Base-by-base conservation (phyloP, 129 eudicot species). In the Lactuca sativa region DNA sequence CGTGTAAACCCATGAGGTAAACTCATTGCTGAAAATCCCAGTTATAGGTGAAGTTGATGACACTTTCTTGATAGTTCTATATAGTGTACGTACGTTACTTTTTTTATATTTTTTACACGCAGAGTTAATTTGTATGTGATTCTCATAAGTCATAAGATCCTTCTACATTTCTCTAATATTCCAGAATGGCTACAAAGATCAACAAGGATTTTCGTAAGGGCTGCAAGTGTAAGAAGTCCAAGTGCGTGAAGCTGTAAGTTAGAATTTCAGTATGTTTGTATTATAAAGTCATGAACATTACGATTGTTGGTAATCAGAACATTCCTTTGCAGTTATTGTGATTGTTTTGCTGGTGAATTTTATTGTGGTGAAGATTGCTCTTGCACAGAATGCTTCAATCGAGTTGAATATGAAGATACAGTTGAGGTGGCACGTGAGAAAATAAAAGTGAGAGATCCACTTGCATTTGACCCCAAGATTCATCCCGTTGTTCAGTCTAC, bases 321-420 rank as follows among this genome's bases (percentile, higher is more conserved):
- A 71, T 59, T 12, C 48, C 11, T 14, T 71, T 80, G 82, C 85
- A 89, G 95, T 66, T 86, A 88, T 68, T 92, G 98, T 74, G 89
- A 86, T 51, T 92, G 98, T 78, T 92, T 89, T 86, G 87, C 96
- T 59, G 73, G 89, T 52, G 88, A 89, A 71, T 71, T 67, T 52
- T 92, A 78, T 75, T 92, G 98, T 55, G 83, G 56, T 31, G 88
- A 75, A 16, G 14, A 77, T 65, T 92, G 96, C 78, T 32, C 91
- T 53, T 92, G 98, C 85, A 80, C 86, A 84, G 95, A 66, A 25
- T 92, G 98, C 82, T 82, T 55, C 25, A 92, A 89, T 80, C 70
- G 64, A 43, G 81, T 78, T 14, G 85, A 86, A 74, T 82, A 78
- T 53, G 90, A 86, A 74, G 95, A 83, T 67, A 81, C 83, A 3